Percentiles rank a stretch among this genome's conserved stretches.
phyloP scores from a whole-genome alignment of 2,329 filamentous ascomycete genomes.

The Ophiostoma pallidulum region DNA sequence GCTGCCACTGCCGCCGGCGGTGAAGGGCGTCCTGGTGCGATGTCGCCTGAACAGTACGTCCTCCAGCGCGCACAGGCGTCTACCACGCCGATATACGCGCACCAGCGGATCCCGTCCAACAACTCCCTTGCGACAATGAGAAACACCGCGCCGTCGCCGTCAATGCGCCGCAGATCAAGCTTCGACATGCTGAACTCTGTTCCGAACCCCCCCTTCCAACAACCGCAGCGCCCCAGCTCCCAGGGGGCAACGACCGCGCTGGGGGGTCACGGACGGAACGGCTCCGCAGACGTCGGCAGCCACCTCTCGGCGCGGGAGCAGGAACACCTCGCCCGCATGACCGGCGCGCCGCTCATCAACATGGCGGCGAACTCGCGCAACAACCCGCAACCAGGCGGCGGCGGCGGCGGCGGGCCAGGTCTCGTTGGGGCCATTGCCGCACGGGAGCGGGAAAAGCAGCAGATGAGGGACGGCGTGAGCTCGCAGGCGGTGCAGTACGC shows the following conservation, averaged over 20 bases:
- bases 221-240: constrained; percentile 43
- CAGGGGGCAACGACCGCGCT: constrained; percentile 46
- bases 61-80: constrained; percentile 61
- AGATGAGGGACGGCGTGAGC: constrained; percentile 59
- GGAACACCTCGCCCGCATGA: constrained; percentile 76
- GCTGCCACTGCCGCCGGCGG: constrained; percentile 36
- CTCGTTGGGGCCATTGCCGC: constrained; percentile 72
- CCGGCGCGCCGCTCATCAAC: constrained; percentile 65
- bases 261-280: constrained; percentile 19
- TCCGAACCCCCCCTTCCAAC: constrained; percentile 29
- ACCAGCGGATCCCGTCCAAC: constrained; percentile 50
- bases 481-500: constrained; percentile 65
- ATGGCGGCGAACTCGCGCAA: constrained; percentile 47
- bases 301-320: constrained; percentile 80
- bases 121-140: constrained; percentile 34
- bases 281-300: constrained; percentile 28
- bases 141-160: constrained; percentile 33
- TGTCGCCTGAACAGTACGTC: constrained; percentile 77
- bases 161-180: constrained; percentile 32
- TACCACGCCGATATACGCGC: constrained; percentile 46
- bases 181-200: constrained; percentile 28
- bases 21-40: constrained; percentile 29
- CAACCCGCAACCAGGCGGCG: constrained; percentile 40
- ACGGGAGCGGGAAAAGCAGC: constrained; percentile 66
- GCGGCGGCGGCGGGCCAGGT: constrained; percentile 49